These are phyloP conservation scores for Guillardia theta DNA, from an alignment of 78 protist species.

Conservation along the genomic window DNA sequence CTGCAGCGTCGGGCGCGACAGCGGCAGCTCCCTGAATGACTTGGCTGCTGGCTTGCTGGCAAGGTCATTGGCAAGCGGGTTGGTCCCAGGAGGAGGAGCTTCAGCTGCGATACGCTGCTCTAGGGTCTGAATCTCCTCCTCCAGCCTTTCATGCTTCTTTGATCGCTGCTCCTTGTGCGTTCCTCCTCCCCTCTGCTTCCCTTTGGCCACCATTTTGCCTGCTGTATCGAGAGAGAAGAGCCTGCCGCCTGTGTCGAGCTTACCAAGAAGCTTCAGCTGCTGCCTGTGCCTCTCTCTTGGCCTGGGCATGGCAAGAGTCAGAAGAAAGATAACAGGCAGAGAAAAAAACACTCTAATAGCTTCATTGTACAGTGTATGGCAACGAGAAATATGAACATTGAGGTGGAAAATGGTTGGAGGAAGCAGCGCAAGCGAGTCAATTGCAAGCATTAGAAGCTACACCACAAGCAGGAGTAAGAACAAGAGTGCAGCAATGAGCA, in stretches of 20 bases:
- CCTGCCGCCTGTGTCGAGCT: not conserved
- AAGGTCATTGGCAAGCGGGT: not conserved
- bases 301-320: not conserved
- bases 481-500: too few species aligned
- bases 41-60: not conserved
- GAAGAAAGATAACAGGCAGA: not conserved
- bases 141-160: not conserved
- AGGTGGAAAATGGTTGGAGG: too few species aligned
- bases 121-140: not conserved
- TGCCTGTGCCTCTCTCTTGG: not conserved
- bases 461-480: too few species aligned
- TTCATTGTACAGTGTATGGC: too few species aligned
- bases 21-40: conserved; percentile 16
- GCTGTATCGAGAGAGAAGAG: not conserved
- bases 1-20: conserved; percentile 47
- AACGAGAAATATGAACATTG: too few species aligned
- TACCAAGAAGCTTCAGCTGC: not conserved
- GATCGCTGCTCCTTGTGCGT: not conserved
- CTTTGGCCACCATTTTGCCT: not conserved
- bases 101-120: not conserved
- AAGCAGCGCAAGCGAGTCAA: too few species aligned
- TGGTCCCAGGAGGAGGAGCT: conserved; percentile 13
- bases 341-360: too few species aligned
- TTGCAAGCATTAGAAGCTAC: too few species aligned
- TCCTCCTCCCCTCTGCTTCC: not conserved